These are phyloP conservation scores for Dalbergia oliveri DNA, from an alignment of 306 rosid species.

Conservation along the genomic window DNA sequence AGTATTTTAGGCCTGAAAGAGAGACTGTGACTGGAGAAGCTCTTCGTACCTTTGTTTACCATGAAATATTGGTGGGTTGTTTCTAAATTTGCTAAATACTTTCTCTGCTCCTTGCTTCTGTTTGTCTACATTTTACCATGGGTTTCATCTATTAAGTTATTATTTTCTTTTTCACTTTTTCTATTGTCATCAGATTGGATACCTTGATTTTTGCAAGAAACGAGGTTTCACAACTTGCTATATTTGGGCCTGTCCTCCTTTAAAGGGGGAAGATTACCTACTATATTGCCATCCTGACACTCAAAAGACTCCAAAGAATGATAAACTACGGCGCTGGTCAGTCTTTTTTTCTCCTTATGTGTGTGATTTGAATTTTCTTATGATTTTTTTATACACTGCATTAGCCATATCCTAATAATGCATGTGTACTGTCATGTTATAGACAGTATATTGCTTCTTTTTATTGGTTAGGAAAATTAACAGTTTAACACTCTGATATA, in stretches of 20 bases:
- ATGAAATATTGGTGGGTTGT: conserved; percentile 69
- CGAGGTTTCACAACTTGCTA: conserved; percentile 71
- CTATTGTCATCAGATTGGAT: conserved; percentile 61
- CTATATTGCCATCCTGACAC: conserved; percentile 66
- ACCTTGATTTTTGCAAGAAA: conserved; percentile 75
- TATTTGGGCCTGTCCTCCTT: conserved; percentile 75
- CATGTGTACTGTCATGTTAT: no score
- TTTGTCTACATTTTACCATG: background rate
- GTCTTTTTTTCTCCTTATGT: conserved; percentile 28
- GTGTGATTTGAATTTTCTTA: background rate
- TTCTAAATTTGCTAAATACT: conserved; percentile 5
- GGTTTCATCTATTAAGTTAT: background rate
- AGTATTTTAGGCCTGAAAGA: conserved; percentile 71
- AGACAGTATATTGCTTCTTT: background rate
- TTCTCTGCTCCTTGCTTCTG: background rate
- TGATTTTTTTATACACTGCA: background rate
- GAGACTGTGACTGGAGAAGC: conserved; percentile 57
- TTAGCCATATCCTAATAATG: background rate
- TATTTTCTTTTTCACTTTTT: background rate
- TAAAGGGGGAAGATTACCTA: conserved; percentile 68
- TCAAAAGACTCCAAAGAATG: conserved; percentile 70
- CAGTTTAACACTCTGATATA: background rate
- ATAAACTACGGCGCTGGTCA: conserved; percentile 70
- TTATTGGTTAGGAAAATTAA: conserved; percentile 1
- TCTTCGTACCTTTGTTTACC: conserved; percentile 79